Conservation (phyloP, 768 basidiomycete genomes). For the Kwoniella sp. region DNA sequence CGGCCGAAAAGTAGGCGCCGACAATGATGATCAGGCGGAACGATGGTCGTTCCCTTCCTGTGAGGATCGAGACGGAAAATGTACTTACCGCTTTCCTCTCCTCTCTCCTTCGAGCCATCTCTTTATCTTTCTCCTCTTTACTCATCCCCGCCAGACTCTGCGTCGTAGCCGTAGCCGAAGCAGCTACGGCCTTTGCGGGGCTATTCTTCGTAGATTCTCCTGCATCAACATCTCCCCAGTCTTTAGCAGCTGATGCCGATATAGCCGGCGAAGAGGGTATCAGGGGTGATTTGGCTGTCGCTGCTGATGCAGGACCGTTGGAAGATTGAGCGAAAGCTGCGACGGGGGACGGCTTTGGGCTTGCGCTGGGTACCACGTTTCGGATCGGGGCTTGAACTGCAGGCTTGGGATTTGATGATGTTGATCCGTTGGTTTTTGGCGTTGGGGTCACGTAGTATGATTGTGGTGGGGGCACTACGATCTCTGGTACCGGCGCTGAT, state of each 20-base stretch:
- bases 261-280: conserved; percentile 1
- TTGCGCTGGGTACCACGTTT: neutral
- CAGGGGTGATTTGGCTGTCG: conserved; percentile 1
- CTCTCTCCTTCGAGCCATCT: conserved; percentile 87
- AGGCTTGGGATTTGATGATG: conserved; percentile 7
- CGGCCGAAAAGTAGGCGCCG: no score
- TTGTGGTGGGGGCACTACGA: conserved; percentile 43
- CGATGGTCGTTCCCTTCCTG: no score
- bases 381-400: neutral
- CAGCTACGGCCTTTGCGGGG: conserved; percentile 13
- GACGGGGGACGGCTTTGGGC: conserved; percentile 14
- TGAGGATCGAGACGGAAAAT: no score
- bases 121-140: conserved; percentile 91
- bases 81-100: conserved; percentile 76
- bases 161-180: conserved; percentile 35
- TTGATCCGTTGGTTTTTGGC: neutral
- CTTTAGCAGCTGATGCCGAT: conserved; percentile 10
- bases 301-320: conserved; percentile 1
- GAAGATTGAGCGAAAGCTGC: conserved; percentile 1
- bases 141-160: conserved; percentile 62
- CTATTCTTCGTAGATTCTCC: conserved; percentile 15
- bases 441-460: conserved; percentile 40
- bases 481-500: conserved; percentile 56
- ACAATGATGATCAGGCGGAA: no score
- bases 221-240: conserved; percentile 35